phyloP scores from a whole-genome alignment of 1,139 yeast species.

The Sugiyamaella paludigena region DNA sequence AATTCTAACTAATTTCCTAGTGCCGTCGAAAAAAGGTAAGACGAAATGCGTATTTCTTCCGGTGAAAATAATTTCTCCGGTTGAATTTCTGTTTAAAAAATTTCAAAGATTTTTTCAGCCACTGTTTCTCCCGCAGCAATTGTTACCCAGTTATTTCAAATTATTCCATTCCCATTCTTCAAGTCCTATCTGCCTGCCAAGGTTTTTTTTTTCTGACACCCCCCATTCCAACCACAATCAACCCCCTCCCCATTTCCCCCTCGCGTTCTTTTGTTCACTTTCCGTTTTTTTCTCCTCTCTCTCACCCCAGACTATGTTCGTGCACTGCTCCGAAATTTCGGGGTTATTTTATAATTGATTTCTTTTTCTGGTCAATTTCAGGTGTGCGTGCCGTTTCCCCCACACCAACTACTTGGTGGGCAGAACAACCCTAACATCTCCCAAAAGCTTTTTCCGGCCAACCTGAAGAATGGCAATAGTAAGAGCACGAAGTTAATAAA shows the following conservation, averaged over 20 bases:
- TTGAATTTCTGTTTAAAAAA: no score
- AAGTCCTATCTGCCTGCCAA: not conserved
- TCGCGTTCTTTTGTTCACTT: constrained; percentile 2
- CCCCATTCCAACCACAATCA: not conserved
- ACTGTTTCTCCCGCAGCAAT: no score
- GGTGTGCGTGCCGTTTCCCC: no score
- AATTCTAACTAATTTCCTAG: constrained; percentile 15
- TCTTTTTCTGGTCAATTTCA: no score
- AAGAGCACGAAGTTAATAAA: no score
- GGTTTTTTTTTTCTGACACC: not conserved
- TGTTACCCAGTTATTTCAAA: not conserved
- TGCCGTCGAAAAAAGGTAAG: constrained; percentile 42
- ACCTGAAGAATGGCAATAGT: no score
- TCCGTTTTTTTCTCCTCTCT: constrained; percentile 9
- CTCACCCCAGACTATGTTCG: not conserved
- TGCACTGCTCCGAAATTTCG: no score
- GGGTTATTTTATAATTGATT: no score
- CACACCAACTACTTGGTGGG: no score
- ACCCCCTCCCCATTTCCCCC: not conserved
- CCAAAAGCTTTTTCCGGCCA: no score
- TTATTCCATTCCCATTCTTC: not conserved
- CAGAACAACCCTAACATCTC: no score
- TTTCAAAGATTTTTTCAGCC: not conserved
- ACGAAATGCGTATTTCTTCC: not conserved
- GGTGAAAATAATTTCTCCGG: no score